phyloP scores from a whole-genome alignment of 1,284 basidiomycete species.

The Cryptococcus depauperatus region DNA sequence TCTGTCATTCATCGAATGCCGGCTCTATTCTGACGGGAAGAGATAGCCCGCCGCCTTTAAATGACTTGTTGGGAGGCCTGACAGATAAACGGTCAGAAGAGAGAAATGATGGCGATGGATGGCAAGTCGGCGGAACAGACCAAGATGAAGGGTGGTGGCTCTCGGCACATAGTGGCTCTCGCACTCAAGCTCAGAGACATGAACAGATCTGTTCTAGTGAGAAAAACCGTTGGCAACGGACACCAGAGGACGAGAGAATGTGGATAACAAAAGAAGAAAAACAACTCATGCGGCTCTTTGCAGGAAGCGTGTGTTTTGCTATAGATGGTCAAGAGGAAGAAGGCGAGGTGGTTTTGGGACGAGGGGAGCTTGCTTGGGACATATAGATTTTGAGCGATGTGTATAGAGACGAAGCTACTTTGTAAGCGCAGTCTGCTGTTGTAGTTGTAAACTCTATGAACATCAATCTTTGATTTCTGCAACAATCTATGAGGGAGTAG shows the following conservation, averaged over 20 bases:
- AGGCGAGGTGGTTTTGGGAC: constrained; percentile 23
- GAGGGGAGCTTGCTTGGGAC: constrained; percentile 34
- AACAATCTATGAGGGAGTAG: too few species aligned
- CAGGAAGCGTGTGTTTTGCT: constrained; percentile 25
- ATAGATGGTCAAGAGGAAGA: constrained; percentile 25
- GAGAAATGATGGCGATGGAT: too few species aligned
- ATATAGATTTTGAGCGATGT: constrained; percentile 13
- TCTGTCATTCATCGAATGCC: constrained; percentile 17
- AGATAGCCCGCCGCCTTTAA: constrained; percentile 34
- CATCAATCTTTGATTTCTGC: too few species aligned
- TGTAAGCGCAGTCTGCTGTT: too few species aligned
- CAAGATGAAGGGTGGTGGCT: constrained; percentile 29
- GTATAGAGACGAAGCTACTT: too few species aligned
- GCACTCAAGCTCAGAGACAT: too few species aligned
- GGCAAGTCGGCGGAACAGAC: background rate
- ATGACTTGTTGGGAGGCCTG: constrained; percentile 23
- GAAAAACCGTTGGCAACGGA: background rate
- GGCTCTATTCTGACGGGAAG: constrained; percentile 21
- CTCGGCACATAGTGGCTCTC: constrained; percentile 8
- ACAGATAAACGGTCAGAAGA: too few species aligned
- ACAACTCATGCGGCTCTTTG: constrained; percentile 32
- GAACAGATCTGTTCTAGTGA: too few species aligned
- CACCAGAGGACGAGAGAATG: constrained; percentile 15
- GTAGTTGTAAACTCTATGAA: too few species aligned
- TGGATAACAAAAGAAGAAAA: constrained; percentile 39